These are phyloP conservation scores for Echeveria elegans DNA, from an alignment of 164 flowering plant species.

Conservation along the genomic window DNA sequence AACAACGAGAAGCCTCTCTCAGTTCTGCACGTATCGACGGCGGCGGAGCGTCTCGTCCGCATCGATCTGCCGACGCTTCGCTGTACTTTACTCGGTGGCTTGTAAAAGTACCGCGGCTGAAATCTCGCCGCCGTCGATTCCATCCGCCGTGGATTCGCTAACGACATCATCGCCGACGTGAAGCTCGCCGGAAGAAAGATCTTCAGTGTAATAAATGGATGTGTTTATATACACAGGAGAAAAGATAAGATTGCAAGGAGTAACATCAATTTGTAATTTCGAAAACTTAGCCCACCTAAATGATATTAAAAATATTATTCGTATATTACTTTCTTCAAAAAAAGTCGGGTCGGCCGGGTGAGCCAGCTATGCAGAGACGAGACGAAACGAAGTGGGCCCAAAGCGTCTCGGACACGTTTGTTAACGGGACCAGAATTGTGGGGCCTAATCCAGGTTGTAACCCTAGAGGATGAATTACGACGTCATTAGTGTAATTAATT, in stretches of 20 bases:
- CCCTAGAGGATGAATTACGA: not conserved
- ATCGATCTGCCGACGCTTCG: slow-evolving; percentile 58
- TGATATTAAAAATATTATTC: no score
- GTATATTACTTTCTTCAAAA: no score
- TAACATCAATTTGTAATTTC: no score
- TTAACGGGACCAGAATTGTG: not conserved
- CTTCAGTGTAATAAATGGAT: not conserved
- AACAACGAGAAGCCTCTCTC: slow-evolving; percentile 20
- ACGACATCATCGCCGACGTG: not conserved
- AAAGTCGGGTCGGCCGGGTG: not conserved
- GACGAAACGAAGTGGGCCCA: not conserved
- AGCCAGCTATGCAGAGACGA: not conserved
- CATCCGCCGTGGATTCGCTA: not conserved
- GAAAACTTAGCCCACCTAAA: no score
- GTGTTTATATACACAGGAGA: not conserved
- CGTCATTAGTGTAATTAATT: not conserved
- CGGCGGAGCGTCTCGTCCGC: slow-evolving; percentile 79
- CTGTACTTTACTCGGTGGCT: slow-evolving; percentile 18
- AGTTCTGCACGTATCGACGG: slow-evolving; percentile 24
- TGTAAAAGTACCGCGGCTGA: slow-evolving; percentile 9
- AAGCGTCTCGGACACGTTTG: not conserved
- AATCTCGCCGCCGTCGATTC: not conserved
- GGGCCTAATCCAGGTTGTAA: slow-evolving; percentile 1
- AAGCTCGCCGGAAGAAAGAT: not conserved
- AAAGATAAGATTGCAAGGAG: not conserved